Evolutionary conservation across 805 yeast genomes (phyloP).

Genomic region (Ogataea wickerhamii): DNA sequence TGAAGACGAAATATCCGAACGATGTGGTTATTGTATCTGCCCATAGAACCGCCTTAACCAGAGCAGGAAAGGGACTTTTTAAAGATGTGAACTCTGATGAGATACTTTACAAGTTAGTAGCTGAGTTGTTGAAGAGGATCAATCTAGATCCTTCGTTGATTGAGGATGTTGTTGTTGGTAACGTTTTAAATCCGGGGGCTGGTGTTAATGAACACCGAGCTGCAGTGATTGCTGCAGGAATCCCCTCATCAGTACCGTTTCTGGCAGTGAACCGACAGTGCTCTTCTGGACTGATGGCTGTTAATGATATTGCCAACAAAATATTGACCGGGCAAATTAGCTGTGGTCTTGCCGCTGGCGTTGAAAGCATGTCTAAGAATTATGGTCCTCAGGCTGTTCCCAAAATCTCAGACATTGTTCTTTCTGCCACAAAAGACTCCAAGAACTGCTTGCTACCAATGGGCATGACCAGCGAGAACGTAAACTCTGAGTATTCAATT

Average conservation of each 20-base stretch:
- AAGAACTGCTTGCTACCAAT: constrained; percentile 84
- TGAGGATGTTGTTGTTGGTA: constrained; percentile 87
- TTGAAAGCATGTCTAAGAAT: constrained; percentile 88
- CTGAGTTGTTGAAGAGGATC: constrained; percentile 53
- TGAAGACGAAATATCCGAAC: constrained; percentile 56
- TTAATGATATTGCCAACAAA: constrained; percentile 85
- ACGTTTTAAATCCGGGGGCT: constrained; percentile 87
- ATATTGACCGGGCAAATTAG: constrained; percentile 84
- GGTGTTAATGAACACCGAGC: constrained; percentile 96
- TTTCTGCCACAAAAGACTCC: constrained; percentile 45
- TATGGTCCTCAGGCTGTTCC: constrained; percentile 80
- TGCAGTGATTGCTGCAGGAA: constrained; percentile 85
- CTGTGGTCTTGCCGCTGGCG: constrained; percentile 89
- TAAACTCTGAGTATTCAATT: constrained; percentile 63
- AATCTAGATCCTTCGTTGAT: constrained; percentile 52
- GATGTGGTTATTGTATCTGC: constrained; percentile 92
- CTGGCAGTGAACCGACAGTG: constrained; percentile 90
- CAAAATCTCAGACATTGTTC: constrained; percentile 45
- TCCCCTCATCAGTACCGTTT: constrained; percentile 77
- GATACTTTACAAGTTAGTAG: constrained; percentile 61
- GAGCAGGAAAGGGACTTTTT: constrained; percentile 83
- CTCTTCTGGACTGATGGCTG: constrained; percentile 89
- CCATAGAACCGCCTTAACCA: constrained; percentile 84
- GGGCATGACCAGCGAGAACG: constrained; percentile 95
- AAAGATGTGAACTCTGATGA: constrained; percentile 82